Evolutionary conservation across 75 land plant genomes (phyloP), one percentile per base, ranked within the genome.

Genomic region (Selaginella moellendorffii): DNA sequence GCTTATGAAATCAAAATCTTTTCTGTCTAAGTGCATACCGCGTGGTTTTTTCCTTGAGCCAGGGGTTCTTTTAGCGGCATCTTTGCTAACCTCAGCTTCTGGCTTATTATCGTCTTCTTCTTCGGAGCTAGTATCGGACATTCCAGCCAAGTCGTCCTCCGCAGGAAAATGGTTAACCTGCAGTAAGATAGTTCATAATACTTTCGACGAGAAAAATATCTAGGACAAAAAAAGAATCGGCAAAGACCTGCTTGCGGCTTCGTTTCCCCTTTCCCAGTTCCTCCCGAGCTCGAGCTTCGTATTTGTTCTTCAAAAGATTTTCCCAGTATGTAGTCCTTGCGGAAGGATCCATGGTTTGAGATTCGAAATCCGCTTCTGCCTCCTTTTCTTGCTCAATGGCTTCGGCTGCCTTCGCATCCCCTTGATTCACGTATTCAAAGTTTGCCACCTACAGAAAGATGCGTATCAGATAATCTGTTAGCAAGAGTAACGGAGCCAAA

Each of bases 251-350:
- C 69, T 82, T 95, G 1, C 91, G 83, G 52, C 87, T 87, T 54
- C 99, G 77, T 75, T 90, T 95, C 65, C 99, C 96, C 68, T 95
- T 95, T 0, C 98, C 98, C 74, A 89, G 75, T 53, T 93, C 74
- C 54, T 81, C 77, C 68, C 81, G 79, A 27, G 77, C 77, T 26
- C 54, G 62, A 36, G 79, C 90, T 59, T 77, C 83, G 31, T 77
- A 91, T 73, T 69, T 78, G 56, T 86, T 87, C 67, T 70, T 78
- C 66, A 95, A 63, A 66, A 95, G 66, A 31, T 80, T 84, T 24
- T 89, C 96, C 99, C 99, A 95, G 60, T 86, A 95, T 25, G 61
- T 74, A 22, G 82, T 60, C 68, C 83, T 71, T 24, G 83, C 91
- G n/a, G 72, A 60, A 72, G 78, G 76, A 67, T 60, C 75, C 30